Base-by-base conservation (phyloP, 257 asterid species). In the Ehretia macrophylla region DNA sequence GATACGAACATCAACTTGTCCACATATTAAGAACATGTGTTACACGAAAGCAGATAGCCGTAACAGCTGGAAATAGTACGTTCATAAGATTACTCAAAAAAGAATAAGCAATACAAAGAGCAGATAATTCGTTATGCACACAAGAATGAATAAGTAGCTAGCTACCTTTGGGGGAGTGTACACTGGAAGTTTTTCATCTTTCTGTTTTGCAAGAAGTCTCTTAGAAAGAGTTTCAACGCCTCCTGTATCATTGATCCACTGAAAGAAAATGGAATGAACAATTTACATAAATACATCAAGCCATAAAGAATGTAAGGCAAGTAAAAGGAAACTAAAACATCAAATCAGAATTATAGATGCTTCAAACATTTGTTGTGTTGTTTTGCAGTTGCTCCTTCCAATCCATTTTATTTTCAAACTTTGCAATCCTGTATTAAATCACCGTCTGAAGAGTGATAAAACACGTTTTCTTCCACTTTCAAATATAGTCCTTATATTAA, bases 201-300 rank as follows among this genome's bases (percentile, higher is more conserved):
- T 88, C 79, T 76, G 84, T 73, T 56, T 82, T 73, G 79, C 80
- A 37, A 91, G 73, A 70, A 88, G 90, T 63, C 75, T 81, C 68
- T 16, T 77, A 53, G 95, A 95, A 56, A 88, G 69, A 67, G 73
- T 80, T 59, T 88, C 90, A 66, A 77, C 76, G 64, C 95, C 98
- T 67, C 98, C 98, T 49, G 73, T 65, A 52, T 82, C 95, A 66
- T 82, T 79, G 55, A 91, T 83, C 96, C 97, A 88, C 98, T 85
- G 71, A 51, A 57, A 56, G 18, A 16, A 53, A 39, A 22, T 45
- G 11, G 55, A 50, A 38, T 14, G 14, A 17, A 55, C 19, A 39
- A 58, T 14, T 42, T 44, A 22, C 17, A 13, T 57, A 14, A 32
- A 16, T 20, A 58, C 20, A 32, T 21, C 51, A 61, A 48, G 52